A percentile compares a stretch with the other conserved stretches of the same genome.
Evolutionary conservation across 257 asterid genomes (phyloP).

Genomic region (Solanum dulcamara): DNA sequence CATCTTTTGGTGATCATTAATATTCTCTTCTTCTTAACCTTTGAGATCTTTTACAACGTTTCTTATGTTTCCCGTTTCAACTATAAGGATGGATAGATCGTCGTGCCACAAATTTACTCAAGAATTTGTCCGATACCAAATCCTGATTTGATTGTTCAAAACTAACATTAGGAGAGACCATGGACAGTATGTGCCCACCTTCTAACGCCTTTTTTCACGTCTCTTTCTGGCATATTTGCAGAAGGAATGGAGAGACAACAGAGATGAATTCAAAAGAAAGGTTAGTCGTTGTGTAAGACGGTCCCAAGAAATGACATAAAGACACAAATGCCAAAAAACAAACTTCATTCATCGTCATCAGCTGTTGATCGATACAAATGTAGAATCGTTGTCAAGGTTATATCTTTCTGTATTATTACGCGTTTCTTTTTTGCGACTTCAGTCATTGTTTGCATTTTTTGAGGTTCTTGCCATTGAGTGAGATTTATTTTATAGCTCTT

Average conservation of each 20-base stretch:
- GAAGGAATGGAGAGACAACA: conserved; percentile 98
- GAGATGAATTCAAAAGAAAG: conserved; percentile 84
- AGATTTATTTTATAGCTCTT: neutral
- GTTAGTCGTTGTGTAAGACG: conserved; percentile 90
- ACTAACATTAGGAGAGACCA: neutral
- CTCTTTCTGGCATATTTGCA: conserved; percentile 17
- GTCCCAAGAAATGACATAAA: conserved; percentile 67
- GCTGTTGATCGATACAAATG: neutral
- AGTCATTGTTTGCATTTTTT: neutral
- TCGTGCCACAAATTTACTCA: neutral
- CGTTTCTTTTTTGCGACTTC: neutral
- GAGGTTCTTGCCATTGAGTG: neutral
- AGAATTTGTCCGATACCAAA: neutral
- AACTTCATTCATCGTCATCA: neutral
- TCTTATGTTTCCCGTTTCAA: neutral
- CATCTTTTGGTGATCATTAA: neutral
- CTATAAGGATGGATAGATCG: neutral
- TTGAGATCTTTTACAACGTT: neutral
- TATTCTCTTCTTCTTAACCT: neutral
- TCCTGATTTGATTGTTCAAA: neutral
- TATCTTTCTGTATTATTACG: neutral
- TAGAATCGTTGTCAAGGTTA: neutral
- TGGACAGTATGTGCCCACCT: neutral
- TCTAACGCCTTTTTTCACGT: neutral
- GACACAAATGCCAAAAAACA: neutral